Evolutionary conservation across 1,139 yeast species (phyloP), one percentile per base, ranked within the genome.

Genomic region (Saccharomyces hybrid): DNA sequence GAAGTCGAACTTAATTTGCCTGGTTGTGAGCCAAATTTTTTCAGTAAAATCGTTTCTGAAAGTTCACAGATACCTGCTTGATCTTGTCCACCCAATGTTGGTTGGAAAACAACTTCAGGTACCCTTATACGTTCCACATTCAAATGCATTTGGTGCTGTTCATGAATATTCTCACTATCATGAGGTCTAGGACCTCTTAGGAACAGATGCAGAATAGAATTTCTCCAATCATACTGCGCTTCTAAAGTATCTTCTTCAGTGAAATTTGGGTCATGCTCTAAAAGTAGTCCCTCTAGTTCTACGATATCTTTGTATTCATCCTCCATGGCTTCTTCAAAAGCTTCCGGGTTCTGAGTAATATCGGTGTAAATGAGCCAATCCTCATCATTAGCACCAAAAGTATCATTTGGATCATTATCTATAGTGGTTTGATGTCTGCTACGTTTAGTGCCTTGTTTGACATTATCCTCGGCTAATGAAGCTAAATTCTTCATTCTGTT

Each of bases 351-450:
- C 58, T 82, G 83, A 23, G 90, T 82, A 52, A 90, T 85, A 64
- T 89, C 95, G 63, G 95, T 79, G 68, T 93, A 93, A 25, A 90
- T 83, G 46, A 87, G 81, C 98, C 98, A 93, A 69, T 93, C 99
- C 54, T 88, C 96, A 66, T 93, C 99, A 64, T 90, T 85, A 3
- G 97, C 93, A 56, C 98, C 98, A 71, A 93, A 93, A 0, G 91
- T 89, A 70, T 91, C 98, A 65, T 85, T 90, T 11, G 95, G 96
- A 67, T 89, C 96, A 64, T 88, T 89, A 64, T 88, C 96, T 48
- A 87, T 86, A 1, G 90, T 82, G 0, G 84, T 79, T 55, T 76
- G 77, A 54, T 77, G 79, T 60, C 85, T 76, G 57, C 82, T 79
- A 64, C 85, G 77, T 51, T 71, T 73, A 1, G 69, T 58, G 5